Evolutionary conservation across 495 filamentous ascomycete genomes (phyloP), one percentile per base, ranked within the genome.

Genomic region (Parathielavia appendiculata): DNA sequence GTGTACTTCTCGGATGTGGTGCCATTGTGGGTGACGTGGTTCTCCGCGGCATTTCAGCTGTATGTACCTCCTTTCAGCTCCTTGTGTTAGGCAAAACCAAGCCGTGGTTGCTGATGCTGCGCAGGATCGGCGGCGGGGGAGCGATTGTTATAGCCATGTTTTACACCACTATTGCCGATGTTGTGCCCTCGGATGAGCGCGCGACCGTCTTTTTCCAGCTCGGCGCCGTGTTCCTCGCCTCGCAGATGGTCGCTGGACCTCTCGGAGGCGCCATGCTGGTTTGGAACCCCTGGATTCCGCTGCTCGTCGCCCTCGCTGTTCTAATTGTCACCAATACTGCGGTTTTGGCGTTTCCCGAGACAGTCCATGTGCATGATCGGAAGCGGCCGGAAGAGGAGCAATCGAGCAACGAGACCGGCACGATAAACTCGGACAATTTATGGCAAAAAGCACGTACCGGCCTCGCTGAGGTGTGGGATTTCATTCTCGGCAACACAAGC

Each of bases 151-250:
- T 61, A n/a, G 67, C 71, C 49, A 72, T 72, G 68, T 14, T 72
- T 1, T 73, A 66, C 43, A 73, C 71, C 38, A 51, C 64, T 16
- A 10, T 73, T 10, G 61, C 71, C 13, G 69, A 73, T 41, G 68
- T 69, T n/a, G 57, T 68, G 0, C 64, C 63, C 6, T 48, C 63
- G 12, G 44, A 50, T 1, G 51, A 63, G 47, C 57, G 68, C 22
- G 62, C 71, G 10, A 66, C 65, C 17, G 58, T 64, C 39, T 73
- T 69, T 55, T 70, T 72, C 58, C 68, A 62, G 36, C 20, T 72
- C 5, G 23, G 23, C 6, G 65, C 69, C n/a, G 54, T 53, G 4
- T 67, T 60, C 34, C 62, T 72, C 22, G 40, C 45, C 38, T 59
- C 66, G 5, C 59, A 63, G 38, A 66, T 68, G 62, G 44, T 69